Percentiles rank a stretch among this genome's conserved stretches.
These are phyloP conservation scores for Pachysandra terminalis DNA, from an alignment of 164 flowering plant genomes.

Conservation along the genomic window DNA sequence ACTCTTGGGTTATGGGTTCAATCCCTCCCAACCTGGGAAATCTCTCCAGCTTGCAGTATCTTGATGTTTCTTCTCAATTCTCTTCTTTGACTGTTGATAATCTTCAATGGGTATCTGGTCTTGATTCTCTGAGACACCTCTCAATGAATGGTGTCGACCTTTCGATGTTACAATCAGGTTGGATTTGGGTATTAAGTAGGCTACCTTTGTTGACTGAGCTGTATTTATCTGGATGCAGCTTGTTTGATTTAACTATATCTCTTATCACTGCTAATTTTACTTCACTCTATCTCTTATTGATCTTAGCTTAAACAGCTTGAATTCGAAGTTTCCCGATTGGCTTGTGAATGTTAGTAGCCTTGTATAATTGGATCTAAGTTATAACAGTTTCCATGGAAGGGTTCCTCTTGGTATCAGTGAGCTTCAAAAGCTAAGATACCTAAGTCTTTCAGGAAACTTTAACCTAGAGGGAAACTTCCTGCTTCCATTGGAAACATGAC, in stretches of 20 bases:
- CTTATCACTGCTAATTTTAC: conserved; percentile 23
- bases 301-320: conserved; percentile 26
- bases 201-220: conserved; percentile 21
- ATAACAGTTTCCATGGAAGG: conserved; percentile 19
- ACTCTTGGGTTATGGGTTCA: conserved; percentile 24
- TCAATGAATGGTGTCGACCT: conserved; percentile 21
- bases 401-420: conserved; percentile 35
- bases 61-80: conserved; percentile 22
- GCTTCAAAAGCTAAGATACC: conserved; percentile 23
- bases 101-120: conserved; percentile 28
- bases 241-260: conserved; percentile 18
- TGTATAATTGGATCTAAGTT: conserved; percentile 17
- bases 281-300: conserved; percentile 30
- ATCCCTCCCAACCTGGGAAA: conserved; percentile 30
- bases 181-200: conserved; percentile 11
- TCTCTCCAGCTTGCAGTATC: conserved; percentile 20
- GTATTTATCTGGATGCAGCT: conserved; percentile 21
- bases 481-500: conserved; percentile 1
- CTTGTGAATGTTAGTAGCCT: conserved; percentile 26
- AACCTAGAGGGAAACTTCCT: neutral
- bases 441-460: conserved; percentile 21
- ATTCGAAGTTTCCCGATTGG: conserved; percentile 27
- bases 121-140: conserved; percentile 21
- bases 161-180: conserved; percentile 13
- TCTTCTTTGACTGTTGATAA: conserved; percentile 2